Evolutionary conservation across 139 green algal species (phyloP).

Genomic region (Trebouxia sp.): DNA sequence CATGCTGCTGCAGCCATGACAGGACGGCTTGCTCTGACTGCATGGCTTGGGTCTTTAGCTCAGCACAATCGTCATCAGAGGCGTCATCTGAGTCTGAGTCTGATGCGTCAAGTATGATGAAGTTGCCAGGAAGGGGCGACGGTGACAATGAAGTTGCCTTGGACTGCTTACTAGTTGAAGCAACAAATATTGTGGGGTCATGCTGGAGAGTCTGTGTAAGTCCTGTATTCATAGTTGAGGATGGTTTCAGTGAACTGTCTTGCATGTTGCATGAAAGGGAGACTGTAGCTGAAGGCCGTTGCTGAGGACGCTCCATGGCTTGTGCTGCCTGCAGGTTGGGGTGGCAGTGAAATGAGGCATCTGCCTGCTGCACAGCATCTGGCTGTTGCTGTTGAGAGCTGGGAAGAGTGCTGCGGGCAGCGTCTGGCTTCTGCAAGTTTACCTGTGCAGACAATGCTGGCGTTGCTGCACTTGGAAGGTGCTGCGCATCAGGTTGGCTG

Average conservation of each 20-base stretch:
- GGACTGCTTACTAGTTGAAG: no score
- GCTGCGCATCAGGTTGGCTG: neutral
- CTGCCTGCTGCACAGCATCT: neutral
- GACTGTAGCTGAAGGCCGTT: no score
- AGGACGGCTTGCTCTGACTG: conserved; percentile 16
- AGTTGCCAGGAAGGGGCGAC: neutral
- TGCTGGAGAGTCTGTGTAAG: no score
- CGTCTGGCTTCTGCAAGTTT: neutral
- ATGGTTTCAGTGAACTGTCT: no score
- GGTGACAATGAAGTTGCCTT: no score
- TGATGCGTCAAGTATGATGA: conserved; percentile 4
- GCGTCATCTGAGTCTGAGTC: neutral
- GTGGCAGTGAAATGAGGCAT: no score
- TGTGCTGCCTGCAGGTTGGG: neutral
- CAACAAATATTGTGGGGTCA: no score
- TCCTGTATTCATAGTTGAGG: no score
- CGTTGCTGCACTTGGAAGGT: neutral
- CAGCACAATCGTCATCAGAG: conserved; percentile 2
- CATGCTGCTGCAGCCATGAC: conserved; percentile 18
- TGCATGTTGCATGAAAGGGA: no score
- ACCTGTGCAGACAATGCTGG: neutral
- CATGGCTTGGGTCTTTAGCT: conserved; percentile 17
- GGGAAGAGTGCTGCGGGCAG: no score
- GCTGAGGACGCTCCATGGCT: no score
- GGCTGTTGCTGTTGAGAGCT: no score